A percentile compares a stretch with the other conserved stretches of the same genome.
These are phyloP conservation scores for Botrytis hyacinthi DNA, from an alignment of 2,329 filamentous ascomycete species.

Conservation along the genomic window DNA sequence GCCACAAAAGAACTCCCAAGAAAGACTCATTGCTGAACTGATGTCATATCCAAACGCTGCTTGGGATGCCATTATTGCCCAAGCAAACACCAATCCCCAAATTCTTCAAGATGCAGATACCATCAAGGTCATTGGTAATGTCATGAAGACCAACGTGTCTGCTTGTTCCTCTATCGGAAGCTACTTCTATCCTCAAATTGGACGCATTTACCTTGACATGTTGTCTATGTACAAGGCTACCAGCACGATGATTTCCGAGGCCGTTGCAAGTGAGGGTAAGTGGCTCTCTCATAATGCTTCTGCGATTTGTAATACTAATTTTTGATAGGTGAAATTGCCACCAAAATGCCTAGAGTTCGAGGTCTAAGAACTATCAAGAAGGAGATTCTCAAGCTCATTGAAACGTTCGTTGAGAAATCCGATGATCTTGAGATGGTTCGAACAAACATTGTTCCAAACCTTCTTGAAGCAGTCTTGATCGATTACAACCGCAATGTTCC, in stretches of 20 bases:
- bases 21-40: constrained; percentile 83
- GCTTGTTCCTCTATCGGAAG: constrained; percentile 93
- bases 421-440: constrained; percentile 94
- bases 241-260: constrained; percentile 93
- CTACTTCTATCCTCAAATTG: constrained; percentile 98
- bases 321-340: constrained; percentile 74
- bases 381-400: constrained; percentile 96
- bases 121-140: constrained; percentile 98
- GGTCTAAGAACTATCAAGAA: constrained; percentile 98
- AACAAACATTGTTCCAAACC: constrained; percentile 89
- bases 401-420: constrained; percentile 96
- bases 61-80: constrained; percentile 92
- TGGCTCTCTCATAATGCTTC: constrained; percentile 10
- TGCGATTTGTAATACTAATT: constrained; percentile 37
- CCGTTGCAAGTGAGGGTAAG: constrained; percentile 78
- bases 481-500: constrained; percentile 98
- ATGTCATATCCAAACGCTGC: constrained; percentile 93
- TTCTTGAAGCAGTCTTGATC: constrained; percentile 87
- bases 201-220: constrained; percentile 97
- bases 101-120: constrained; percentile 90
- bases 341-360: constrained; percentile 95
- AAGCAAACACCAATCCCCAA: constrained; percentile 78
- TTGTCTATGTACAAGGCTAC: constrained; percentile 97
- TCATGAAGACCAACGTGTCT: constrained; percentile 99
- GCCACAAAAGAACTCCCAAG: constrained; percentile 90